A percentile compares a stretch with the other conserved stretches of the same genome.
Conservation (phyloP, 2,329 filamentous ascomycete genomes). For the Cercospora sojina region DNA sequence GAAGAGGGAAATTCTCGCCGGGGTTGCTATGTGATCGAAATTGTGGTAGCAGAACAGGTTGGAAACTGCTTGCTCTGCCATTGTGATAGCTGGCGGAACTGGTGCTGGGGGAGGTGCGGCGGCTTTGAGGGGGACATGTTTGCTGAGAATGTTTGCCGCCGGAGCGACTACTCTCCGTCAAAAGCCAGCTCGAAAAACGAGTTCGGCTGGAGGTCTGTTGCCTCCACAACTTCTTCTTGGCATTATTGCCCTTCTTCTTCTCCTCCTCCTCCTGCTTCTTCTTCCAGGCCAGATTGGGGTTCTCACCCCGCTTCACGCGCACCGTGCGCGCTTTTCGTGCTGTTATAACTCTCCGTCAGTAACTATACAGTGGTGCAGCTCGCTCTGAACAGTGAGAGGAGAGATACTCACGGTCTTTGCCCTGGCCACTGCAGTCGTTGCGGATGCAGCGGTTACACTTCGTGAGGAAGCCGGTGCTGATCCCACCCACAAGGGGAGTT, state of each 20-base stretch:
- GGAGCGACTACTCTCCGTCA: background rate
- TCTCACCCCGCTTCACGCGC: background rate
- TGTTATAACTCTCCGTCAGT: background rate
- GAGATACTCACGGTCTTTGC: no score
- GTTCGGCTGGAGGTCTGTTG: background rate
- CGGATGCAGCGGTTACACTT: no score
- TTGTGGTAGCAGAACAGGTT: slow-evolving; percentile 8
- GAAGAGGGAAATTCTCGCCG: background rate
- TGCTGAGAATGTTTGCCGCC: slow-evolving; percentile 7
- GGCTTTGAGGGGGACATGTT: background rate
- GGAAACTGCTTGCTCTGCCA: slow-evolving; percentile 1
- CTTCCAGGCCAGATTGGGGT: background rate
- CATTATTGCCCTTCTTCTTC: slow-evolving; percentile 1
- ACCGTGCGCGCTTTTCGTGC: background rate
- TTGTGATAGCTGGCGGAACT: background rate
- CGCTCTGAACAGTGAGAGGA: no score
- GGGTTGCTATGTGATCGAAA: slow-evolving; percentile 5
- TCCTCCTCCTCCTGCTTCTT: background rate
- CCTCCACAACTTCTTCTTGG: background rate
- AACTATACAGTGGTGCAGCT: background rate
- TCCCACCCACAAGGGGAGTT: no score
- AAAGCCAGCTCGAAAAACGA: background rate
- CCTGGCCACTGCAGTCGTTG: no score
- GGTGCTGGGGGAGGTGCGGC: background rate
- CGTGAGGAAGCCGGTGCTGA: no score